Evolutionary conservation across 2,329 filamentous ascomycete genomes (phyloP).

Genomic region (Leptodontidium sp.): DNA sequence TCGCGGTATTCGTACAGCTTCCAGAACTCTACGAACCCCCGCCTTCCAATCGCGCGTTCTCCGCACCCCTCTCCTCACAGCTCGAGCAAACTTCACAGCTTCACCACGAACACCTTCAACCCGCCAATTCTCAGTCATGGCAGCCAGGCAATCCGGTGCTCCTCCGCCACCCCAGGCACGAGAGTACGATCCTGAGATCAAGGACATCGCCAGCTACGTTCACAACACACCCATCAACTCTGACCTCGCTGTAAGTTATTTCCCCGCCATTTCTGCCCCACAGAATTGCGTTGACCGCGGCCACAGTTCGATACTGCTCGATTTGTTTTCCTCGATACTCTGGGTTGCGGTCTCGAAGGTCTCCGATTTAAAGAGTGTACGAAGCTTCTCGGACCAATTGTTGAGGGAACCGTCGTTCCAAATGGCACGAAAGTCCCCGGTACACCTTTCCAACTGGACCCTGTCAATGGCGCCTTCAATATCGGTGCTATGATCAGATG

Average conservation of each 20-base stretch:
- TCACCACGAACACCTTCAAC: constrained; percentile 34
- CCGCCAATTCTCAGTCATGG: constrained; percentile 49
- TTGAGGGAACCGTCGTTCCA: constrained; percentile 89
- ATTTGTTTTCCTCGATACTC: constrained; percentile 95
- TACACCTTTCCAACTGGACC: constrained; percentile 93
- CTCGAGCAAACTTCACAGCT: constrained; percentile 37
- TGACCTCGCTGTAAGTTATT: constrained; percentile 81
- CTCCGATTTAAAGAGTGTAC: constrained; percentile 95
- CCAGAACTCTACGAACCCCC: constrained; percentile 42
- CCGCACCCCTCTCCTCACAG: constrained; percentile 41
- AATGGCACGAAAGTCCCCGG: constrained; percentile 92
- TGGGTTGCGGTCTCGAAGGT: constrained; percentile 95
- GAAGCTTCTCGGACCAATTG: constrained; percentile 91
- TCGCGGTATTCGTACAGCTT: constrained; percentile 45
- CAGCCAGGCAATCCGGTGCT: constrained; percentile 51
- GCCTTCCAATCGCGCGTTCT: constrained; percentile 43
- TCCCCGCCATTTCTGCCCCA: constrained; percentile 21
- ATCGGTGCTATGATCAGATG: constrained; percentile 98
- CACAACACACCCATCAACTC: constrained; percentile 92
- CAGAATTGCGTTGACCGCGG: constrained; percentile 30
- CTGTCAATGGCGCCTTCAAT: constrained; percentile 96
- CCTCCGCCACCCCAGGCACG: constrained; percentile 59
- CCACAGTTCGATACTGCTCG: constrained; percentile 89
- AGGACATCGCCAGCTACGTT: constrained; percentile 94
- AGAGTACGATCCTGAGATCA: constrained; percentile 90